Conservation (phyloP, 768 basidiomycete genomes). For the Xerocomus brunneocitrinus region DNA sequence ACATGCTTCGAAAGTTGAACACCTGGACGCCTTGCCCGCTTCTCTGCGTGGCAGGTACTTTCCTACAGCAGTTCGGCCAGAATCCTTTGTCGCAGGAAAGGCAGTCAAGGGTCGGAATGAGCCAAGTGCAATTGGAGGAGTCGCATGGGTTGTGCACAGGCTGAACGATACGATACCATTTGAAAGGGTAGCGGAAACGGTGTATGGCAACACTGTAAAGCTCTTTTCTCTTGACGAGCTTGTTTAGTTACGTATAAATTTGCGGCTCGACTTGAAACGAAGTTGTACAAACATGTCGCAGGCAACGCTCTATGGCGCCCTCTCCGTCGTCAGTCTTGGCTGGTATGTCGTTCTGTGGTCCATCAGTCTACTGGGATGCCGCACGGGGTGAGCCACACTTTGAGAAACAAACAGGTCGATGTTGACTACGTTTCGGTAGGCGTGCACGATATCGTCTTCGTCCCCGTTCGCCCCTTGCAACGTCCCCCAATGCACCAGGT, state of each 20-base stretch:
- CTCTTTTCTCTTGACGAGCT: constrained; percentile 51
- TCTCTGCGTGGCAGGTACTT: constrained; percentile 46
- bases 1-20: constrained; percentile 54
- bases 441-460: constrained; percentile 70
- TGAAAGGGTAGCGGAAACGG: constrained; percentile 51
- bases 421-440: constrained; percentile 37
- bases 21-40: constrained; percentile 46
- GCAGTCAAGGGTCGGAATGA: constrained; percentile 78
- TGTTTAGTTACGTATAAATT: constrained; percentile 15
- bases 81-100: constrained; percentile 54
- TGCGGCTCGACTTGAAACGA: not conserved
- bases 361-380: constrained; percentile 63
- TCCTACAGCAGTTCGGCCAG: constrained; percentile 48
- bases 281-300: constrained; percentile 11
- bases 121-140: constrained; percentile 57
- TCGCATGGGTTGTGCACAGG: constrained; percentile 66
- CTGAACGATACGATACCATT: constrained; percentile 44
- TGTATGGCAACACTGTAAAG: constrained; percentile 59
- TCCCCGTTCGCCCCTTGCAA: constrained; percentile 56
- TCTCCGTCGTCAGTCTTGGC: constrained; percentile 41
- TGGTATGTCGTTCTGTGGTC: constrained; percentile 67
- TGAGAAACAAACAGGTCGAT: not conserved
- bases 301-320: constrained; percentile 5
- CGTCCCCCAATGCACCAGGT: constrained; percentile 62
- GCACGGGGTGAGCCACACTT: constrained; percentile 54